These are phyloP conservation scores for Phytophthora pinifolia DNA, from an alignment of 352 stramenopile species.

Conservation along the genomic window DNA sequence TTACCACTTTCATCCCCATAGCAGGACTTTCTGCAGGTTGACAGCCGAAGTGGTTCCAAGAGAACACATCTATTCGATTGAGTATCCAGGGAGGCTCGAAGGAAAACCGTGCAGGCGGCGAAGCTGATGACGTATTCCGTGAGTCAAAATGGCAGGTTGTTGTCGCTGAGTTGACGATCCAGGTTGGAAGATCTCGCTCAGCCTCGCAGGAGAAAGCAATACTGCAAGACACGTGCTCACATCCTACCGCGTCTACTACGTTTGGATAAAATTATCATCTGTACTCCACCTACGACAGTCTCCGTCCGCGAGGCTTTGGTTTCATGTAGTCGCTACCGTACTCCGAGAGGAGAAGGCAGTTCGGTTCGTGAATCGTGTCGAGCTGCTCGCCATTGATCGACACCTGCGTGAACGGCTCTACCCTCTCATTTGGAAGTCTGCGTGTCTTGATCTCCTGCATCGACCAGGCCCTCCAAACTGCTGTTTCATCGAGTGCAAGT, in stretches of 20 bases:
- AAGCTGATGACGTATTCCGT: too few species aligned
- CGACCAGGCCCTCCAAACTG: constrained; percentile 6
- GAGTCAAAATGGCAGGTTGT: too few species aligned
- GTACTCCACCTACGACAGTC: not conserved
- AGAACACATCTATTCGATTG: too few species aligned
- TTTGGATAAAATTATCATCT: not conserved
- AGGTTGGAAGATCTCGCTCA: too few species aligned
- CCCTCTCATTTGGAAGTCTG: constrained; percentile 12
- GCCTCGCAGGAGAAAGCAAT: too few species aligned
- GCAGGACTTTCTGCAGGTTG: too few species aligned
- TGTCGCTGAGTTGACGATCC: too few species aligned
- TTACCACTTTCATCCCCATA: too few species aligned
- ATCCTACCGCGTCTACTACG: not conserved
- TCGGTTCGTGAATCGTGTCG: constrained; percentile 32
- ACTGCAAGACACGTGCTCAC: too few species aligned
- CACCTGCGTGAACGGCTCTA: constrained; percentile 24
- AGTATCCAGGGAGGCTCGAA: too few species aligned
- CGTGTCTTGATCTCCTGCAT: constrained; percentile 27
- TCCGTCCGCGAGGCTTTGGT: constrained; percentile 14
- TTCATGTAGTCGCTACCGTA: constrained; percentile 37
- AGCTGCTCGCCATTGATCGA: constrained; percentile 28
- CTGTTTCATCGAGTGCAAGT: constrained; percentile 33
- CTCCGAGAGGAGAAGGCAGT: constrained; percentile 29
- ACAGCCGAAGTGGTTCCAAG: too few species aligned
- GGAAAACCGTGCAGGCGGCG: too few species aligned